phyloP scores from a whole-genome alignment of 805 yeast species.

The Wickerhamomyces canadensis region DNA sequence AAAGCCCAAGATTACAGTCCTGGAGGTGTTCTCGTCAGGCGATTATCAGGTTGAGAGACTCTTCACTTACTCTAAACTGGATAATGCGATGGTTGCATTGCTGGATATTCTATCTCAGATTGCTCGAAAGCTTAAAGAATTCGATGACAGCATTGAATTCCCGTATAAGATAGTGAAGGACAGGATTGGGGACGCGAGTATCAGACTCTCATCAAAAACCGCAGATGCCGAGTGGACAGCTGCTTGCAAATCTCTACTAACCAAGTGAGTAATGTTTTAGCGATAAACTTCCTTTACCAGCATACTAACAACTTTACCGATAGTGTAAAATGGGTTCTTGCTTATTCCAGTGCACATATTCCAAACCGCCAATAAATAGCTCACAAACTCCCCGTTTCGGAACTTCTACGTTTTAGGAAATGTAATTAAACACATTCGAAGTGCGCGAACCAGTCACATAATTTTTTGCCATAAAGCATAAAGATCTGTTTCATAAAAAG shows the following conservation, averaged over 20 bases:
- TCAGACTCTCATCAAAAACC: constrained; percentile 57
- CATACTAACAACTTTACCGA: neutral
- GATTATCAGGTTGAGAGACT: constrained; percentile 67
- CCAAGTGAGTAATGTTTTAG: constrained; percentile 34
- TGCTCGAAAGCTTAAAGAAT: constrained; percentile 28
- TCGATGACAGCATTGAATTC: constrained; percentile 53
- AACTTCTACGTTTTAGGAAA: neutral
- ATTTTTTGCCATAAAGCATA: too few relatives aligned
- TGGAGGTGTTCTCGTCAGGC: constrained; percentile 55
- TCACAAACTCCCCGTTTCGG: neutral
- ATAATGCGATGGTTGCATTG: constrained; percentile 75
- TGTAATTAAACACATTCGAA: neutral
- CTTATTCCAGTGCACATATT: constrained; percentile 51
- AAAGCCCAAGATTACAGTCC: constrained; percentile 30
- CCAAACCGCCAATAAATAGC: constrained; percentile 7
- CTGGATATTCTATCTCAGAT: constrained; percentile 46
- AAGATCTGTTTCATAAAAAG: too few relatives aligned
- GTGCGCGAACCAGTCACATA: too few relatives aligned
- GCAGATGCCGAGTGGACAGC: constrained; percentile 83
- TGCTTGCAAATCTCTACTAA: constrained; percentile 76
- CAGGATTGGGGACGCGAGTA: constrained; percentile 69
- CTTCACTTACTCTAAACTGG: constrained; percentile 71
- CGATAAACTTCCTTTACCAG: too few relatives aligned
- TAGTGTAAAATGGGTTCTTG: constrained; percentile 70
- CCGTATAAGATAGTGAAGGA: constrained; percentile 74